These are phyloP conservation scores for Populus alba DNA, from an alignment of 345 rosid genomes.

Conservation along the genomic window DNA sequence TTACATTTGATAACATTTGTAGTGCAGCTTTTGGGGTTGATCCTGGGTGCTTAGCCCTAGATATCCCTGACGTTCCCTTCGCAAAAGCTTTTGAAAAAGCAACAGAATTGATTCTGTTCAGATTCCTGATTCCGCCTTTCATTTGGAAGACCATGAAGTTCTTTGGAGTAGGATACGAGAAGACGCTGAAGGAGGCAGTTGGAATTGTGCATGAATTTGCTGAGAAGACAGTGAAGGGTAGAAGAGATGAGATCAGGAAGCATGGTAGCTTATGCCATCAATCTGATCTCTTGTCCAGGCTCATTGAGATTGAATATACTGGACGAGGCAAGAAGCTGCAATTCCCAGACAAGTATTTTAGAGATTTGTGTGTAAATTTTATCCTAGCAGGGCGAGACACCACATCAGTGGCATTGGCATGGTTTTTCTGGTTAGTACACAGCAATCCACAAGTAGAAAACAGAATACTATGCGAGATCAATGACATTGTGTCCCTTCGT, in stretches of 20 bases:
- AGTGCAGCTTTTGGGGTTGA: constrained; percentile 64
- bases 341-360: constrained; percentile 42
- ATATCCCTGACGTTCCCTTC: constrained; percentile 59
- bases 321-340: constrained; percentile 22
- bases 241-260: constrained; percentile 16
- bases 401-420: constrained; percentile 62
- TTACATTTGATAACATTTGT: constrained; percentile 78
- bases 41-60: constrained; percentile 60
- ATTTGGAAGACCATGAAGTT: constrained; percentile 70
- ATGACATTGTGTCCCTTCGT: constrained; percentile 15
- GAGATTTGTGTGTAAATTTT: constrained; percentile 63
- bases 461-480: constrained; percentile 45
- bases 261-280: constrained; percentile 19
- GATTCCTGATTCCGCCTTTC: constrained; percentile 64
- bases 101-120: constrained; percentile 53
- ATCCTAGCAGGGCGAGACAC: constrained; percentile 83
- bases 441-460: constrained; percentile 51
- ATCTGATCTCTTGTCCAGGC: constrained; percentile 61
- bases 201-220: constrained; percentile 61
- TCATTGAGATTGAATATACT: constrained; percentile 40
- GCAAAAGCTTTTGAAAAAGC: constrained; percentile 83
- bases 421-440: constrained; percentile 75
- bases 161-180: constrained; percentile 57
- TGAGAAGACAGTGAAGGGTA: constrained; percentile 28
- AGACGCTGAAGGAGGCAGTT: constrained; percentile 48